These are phyloP conservation scores for Carallia pectinifolia DNA, from an alignment of 345 rosid genomes.

Conservation along the genomic window DNA sequence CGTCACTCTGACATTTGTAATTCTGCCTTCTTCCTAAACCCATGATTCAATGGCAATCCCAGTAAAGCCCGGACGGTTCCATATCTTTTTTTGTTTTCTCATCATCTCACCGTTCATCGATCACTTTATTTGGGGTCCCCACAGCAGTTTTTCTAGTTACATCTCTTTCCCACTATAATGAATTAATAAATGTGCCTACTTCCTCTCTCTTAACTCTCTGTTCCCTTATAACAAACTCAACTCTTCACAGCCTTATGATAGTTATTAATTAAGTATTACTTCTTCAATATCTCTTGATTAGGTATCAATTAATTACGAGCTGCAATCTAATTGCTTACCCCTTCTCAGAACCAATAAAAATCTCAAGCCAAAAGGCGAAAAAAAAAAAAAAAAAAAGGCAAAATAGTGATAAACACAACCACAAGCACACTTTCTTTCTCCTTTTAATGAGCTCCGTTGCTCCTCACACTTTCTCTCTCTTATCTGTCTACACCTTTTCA, in stretches of 20 bases:
- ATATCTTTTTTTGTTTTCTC: neutral
- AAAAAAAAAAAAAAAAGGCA: too few species aligned
- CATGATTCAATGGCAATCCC: too few species aligned
- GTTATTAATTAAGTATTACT: neutral
- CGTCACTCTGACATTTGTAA: too few species aligned
- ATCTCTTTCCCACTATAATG: too few species aligned
- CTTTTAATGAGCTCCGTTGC: conserved; percentile 4
- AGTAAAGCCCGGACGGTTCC: fast-evolving
- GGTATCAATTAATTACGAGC: too few species aligned
- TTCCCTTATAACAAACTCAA: neutral
- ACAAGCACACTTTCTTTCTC: conserved; percentile 1
- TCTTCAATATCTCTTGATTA: neutral
- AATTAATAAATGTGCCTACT: too few species aligned
- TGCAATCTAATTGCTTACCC: too few species aligned
- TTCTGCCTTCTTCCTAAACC: too few species aligned
- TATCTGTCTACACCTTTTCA: too few species aligned
- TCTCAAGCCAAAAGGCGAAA: too few species aligned
- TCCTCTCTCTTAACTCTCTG: neutral
- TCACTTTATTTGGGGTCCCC: neutral
- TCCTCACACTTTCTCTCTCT: neutral
- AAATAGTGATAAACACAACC: too few species aligned
- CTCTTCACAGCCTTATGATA: neutral
- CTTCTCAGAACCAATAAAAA: too few species aligned
- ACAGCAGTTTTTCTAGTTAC: conserved; percentile 19
- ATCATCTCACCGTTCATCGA: neutral